Evolutionary conservation across 1,284 basidiomycete species (phyloP), one percentile per base, ranked within the genome.

Genomic region (Psilocybe mexicana): DNA sequence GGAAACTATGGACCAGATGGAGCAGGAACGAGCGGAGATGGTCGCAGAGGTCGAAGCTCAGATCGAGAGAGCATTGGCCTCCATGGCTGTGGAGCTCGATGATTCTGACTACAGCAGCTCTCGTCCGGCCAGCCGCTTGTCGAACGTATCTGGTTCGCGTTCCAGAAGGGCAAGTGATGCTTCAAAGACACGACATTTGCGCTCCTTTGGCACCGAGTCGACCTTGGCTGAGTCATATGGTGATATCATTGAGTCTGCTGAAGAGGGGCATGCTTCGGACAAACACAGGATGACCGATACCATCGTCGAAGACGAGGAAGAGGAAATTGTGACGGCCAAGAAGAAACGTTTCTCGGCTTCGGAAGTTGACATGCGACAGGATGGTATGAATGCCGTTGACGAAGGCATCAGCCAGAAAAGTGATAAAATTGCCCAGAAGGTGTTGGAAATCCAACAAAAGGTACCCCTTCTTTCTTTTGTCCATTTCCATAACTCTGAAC

Each of bases 11-110:
- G 88, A 91, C 55, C 84, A 76, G 68, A 92, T 93, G 91, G 90
- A 93, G 69, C 76, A 83, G 61, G 90, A 93, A 71, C 88, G 92
- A 53, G 83, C 86, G 36, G 87, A 90, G 67, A 92, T 93, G 90
- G 88, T 93, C 47, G 90, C 88, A 11, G 90, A 93, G 73, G 90
- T 93, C 25, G 90, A 93, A 70, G 88, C 88, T 26, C 90, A 93
- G 74, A 93, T 93, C 66, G 90, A 93, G 70, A 81, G 87, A 58
- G 91, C 92, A 2, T 77, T 93, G 48, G 87, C 82, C 30, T 90
- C 88, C 18, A 93, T 93, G 90, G 85, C 89, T 14, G 86, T 92
- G 57, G 87, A 87, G 59, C 76, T 90, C 55, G 87, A 89, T 54
- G 87, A 88, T 56, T 88, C 86, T 14, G 89, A 92, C 63, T 88